Percentiles rank a stretch among this genome's conserved stretches.
Conservation (phyloP, 805 yeast genomes). For the Kodamaea kaohsiungensis region DNA sequence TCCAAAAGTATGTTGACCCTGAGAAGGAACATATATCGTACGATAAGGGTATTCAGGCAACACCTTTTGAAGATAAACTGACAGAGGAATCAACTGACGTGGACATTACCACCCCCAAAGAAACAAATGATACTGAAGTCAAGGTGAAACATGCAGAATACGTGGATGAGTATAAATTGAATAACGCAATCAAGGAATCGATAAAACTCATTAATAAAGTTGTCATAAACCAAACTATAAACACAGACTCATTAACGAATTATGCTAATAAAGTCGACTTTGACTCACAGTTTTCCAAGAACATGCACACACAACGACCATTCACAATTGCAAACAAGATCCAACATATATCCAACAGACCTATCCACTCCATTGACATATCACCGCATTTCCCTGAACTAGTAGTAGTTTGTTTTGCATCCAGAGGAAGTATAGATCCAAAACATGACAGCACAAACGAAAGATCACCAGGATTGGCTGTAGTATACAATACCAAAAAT, state of each 20-base stretch:
- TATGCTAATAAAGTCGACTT: conserved; percentile 10
- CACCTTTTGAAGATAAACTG: conserved; percentile 2
- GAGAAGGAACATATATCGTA: conserved; percentile 15
- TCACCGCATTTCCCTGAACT: conserved; percentile 18
- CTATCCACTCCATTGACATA: conserved; percentile 8
- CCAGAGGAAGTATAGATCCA: neutral
- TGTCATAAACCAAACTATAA: conserved; percentile 7
- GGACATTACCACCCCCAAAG: neutral
- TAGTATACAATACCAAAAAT: conserved; percentile 12
- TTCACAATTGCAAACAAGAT: conserved; percentile 1
- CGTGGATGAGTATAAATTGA: conserved; percentile 21
- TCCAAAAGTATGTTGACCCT: neutral
- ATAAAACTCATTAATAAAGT: conserved; percentile 24
- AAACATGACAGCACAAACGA: neutral
- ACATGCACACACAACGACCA: neutral
- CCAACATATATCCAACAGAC: neutral
- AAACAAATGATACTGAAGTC: neutral
- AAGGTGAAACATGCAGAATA: neutral
- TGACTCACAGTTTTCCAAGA: conserved; percentile 2
- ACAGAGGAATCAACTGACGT: neutral
- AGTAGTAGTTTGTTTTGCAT: conserved; percentile 11
- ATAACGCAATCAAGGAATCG: conserved; percentile 22
- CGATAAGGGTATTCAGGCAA: conserved; percentile 27
- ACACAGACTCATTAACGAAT: conserved; percentile 3
- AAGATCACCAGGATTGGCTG: conserved; percentile 12